Evolutionary conservation across 2,329 filamentous ascomycete species (phyloP), one percentile per base, ranked within the genome.

Genomic region (Epichloe sp.): DNA sequence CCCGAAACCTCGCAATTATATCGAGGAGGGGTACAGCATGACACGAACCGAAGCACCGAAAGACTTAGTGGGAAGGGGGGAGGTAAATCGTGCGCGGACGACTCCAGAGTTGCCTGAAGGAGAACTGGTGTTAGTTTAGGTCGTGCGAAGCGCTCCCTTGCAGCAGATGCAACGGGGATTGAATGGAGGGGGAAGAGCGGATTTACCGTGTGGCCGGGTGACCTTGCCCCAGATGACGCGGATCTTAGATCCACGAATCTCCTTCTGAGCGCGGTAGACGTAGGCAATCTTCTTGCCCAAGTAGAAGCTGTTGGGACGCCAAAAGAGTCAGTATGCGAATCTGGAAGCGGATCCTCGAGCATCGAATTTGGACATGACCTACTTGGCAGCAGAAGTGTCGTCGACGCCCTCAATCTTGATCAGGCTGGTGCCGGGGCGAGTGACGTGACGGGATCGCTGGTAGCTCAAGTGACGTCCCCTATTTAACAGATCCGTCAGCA

Each of bases 361-460:
- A 40, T 17, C 12, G n/a, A 31, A 26, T 11, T 15, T 8, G 19
- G 19, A 26, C 35, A 49, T 35, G 57, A 78, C 81, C 62, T 85
- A 90, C 83, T 84, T 87, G 74, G 93, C 91, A 70, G 85, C 88
- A 67, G 87, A 79, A 68, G 86, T 82, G 79, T 87, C 82, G 67
- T 95, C 89, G 66, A 97, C 93, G 73, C 91, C 91, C 82, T 98
- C 91, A 68, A 98, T 95, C 84, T 96, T 93, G 78, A 98, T 86
- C 76, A 97, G 80, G 71, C 87, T 87, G 66, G 87, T 94, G 76
- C 85, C 84, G 65, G 91, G 85, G 80, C 86, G 89, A 71, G 84
- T 89, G 76, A 80, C 85, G 77, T 88, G 86, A 80, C 94, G 91
- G 72, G 85, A 86, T 75, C 91, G 87, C 82, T 95, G 85, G 82